Evolutionary conservation across 495 filamentous ascomycete genomes (phyloP).

Genomic region (Aspergillus taichungensis): DNA sequence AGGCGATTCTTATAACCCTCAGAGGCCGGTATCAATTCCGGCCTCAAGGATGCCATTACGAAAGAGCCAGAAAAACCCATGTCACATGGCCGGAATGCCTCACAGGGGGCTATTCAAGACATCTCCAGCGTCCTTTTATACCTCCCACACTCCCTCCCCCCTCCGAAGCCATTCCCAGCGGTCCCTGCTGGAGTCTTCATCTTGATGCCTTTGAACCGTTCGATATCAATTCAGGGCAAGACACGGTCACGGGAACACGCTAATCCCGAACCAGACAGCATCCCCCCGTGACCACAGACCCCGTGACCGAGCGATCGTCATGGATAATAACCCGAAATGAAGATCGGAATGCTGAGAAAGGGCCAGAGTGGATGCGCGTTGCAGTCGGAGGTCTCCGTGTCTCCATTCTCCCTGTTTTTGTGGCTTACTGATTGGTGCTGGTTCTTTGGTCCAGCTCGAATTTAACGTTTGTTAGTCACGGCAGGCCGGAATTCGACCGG

Average conservation of each 20-base stretch:
- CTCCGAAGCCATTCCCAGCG: background rate
- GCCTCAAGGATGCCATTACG: slow-evolving; percentile 36
- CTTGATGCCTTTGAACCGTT: slow-evolving; percentile 3
- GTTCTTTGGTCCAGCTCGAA: slow-evolving; percentile 8
- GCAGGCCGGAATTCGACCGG: slow-evolving; percentile 38
- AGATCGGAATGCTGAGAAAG: too few species aligned
- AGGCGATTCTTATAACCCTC: slow-evolving; percentile 44
- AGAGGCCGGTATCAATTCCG: slow-evolving; percentile 57
- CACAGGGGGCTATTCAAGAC: background rate
- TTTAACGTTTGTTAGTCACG: slow-evolving; percentile 24
- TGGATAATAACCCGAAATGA: background rate
- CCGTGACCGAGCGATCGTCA: background rate
- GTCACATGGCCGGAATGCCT: background rate
- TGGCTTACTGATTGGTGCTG: slow-evolving; percentile 17
- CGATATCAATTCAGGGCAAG: slow-evolving; percentile 28
- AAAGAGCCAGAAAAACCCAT: slow-evolving; percentile 20
- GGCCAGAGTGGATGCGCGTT: background rate
- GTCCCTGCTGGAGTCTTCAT: slow-evolving; percentile 4
- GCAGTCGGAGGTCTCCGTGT: slow-evolving; percentile 1
- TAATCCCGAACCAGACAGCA: slow-evolving; percentile 21
- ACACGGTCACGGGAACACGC: slow-evolving; percentile 23
- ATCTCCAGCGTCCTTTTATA: too few species aligned
- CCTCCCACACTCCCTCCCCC: too few species aligned
- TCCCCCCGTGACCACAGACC: background rate
- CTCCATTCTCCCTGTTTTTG: slow-evolving; percentile 21